These are phyloP conservation scores for Asterochloris sp. DNA, from an alignment of 139 green algal species.

Conservation along the genomic window DNA sequence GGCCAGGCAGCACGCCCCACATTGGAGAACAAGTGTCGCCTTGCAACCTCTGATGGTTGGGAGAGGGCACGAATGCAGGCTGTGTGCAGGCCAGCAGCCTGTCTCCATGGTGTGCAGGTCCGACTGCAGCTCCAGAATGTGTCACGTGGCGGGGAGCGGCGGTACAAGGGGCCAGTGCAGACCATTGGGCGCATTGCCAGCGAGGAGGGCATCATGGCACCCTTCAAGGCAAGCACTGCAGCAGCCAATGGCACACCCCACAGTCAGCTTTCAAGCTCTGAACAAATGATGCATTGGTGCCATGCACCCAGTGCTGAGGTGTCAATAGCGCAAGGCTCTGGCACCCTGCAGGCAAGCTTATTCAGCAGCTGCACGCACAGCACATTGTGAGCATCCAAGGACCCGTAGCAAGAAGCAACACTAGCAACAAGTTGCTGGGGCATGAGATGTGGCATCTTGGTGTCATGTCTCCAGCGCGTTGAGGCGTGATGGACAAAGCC, in stretches of 20 bases:
- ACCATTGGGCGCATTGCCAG: constrained; percentile 26
- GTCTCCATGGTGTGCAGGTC: constrained; percentile 23
- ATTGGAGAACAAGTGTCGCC: background rate
- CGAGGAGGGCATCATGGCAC: constrained; percentile 28
- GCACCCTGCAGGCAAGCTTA: too few relatives aligned
- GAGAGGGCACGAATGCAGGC: background rate
- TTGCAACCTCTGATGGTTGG: background rate
- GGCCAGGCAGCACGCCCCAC: background rate
- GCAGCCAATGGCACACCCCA: background rate
- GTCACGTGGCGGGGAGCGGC: background rate
- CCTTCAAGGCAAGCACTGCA: constrained; percentile 24
- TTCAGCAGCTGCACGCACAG: too few relatives aligned
- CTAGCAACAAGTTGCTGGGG: too few relatives aligned
- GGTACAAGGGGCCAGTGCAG: constrained; percentile 30
- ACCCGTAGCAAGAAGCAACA: too few relatives aligned
- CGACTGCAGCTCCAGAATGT: constrained; percentile 39
- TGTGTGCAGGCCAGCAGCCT: background rate
- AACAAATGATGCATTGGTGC: background rate
- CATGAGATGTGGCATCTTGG: too few relatives aligned
- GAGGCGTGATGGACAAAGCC: too few relatives aligned
- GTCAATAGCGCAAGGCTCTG: too few relatives aligned
- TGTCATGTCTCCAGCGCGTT: too few relatives aligned
- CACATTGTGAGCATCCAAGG: too few relatives aligned
- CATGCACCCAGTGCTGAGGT: too few relatives aligned
- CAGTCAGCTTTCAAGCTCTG: background rate